Evolutionary conservation across 345 rosid genomes (phyloP).

Genomic region (Microcos paniculata): DNA sequence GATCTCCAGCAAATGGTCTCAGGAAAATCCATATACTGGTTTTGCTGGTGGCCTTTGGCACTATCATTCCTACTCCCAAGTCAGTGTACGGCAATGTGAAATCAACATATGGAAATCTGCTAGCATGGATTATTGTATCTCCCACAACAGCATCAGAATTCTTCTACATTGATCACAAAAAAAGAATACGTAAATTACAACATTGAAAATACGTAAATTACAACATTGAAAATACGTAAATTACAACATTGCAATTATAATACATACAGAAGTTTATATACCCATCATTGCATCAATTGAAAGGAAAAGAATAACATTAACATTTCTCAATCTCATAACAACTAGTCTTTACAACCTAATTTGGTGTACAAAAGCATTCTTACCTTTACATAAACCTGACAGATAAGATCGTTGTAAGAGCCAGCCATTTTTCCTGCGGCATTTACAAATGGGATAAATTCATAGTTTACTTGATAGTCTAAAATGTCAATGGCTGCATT

Average conservation of each 20-base stretch:
- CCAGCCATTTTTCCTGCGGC: too few relatives aligned
- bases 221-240: not conserved
- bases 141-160: slow-evolving; percentile 29
- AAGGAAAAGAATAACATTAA: not conserved
- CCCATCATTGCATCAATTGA: not conserved
- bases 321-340: not conserved
- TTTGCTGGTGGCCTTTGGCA: not conserved
- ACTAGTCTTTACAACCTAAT: not conserved
- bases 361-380: too few relatives aligned
- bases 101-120: slow-evolving; percentile 17
- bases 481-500: too few relatives aligned
- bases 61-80: slow-evolving; percentile 22
- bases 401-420: too few relatives aligned
- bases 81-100: slow-evolving; percentile 32
- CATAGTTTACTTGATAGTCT: too few relatives aligned
- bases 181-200: not conserved
- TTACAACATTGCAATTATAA: not conserved
- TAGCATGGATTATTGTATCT: slow-evolving; percentile 17
- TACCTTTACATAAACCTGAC: too few relatives aligned
- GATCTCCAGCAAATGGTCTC: slow-evolving; percentile 8
- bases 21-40: slow-evolving; percentile 22
- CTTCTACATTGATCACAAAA: slow-evolving; percentile 9
- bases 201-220: too few relatives aligned
- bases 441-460: too few relatives aligned
- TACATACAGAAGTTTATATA: not conserved